These are phyloP conservation scores for Agaricales sp. DNA, from an alignment of 1,284 basidiomycete genomes.

Conservation along the genomic window DNA sequence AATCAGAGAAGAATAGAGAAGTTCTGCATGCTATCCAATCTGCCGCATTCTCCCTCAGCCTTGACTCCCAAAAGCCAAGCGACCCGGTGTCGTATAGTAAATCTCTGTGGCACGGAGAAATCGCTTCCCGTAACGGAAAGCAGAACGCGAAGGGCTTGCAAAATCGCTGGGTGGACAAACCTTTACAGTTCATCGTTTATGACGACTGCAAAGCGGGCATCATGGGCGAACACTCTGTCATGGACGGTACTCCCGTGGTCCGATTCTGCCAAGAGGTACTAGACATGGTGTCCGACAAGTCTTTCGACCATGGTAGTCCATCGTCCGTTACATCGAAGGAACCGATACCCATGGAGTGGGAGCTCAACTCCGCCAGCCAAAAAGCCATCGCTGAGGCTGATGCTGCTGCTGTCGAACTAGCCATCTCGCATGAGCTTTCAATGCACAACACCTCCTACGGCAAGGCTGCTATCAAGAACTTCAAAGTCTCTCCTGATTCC, in stretches of 20 bases:
- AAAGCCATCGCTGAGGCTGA: conserved; percentile 49
- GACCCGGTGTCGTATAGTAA: conserved; percentile 51
- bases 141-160: conserved; percentile 37
- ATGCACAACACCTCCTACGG: conserved; percentile 72
- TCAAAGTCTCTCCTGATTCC: conserved; percentile 81
- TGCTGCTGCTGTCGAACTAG: conserved; percentile 47
- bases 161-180: conserved; percentile 80
- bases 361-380: conserved; percentile 37
- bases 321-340: conserved; percentile 15
- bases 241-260: conserved; percentile 66
- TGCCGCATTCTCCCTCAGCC: conserved; percentile 71
- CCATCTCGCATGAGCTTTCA: conserved; percentile 56
- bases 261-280: conserved; percentile 67
- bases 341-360: conserved; percentile 50
- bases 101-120: conserved; percentile 65
- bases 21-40: conserved; percentile 72
- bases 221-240: conserved; percentile 88
- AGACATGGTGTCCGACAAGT: conserved; percentile 46
- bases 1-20: conserved; percentile 46
- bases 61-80: conserved; percentile 55
- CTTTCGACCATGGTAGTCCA: conserved; percentile 42
- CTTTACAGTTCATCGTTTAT: conserved; percentile 72
- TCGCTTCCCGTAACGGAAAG: conserved; percentile 21
- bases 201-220: conserved; percentile 74
- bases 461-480: conserved; percentile 80